A percentile compares a stretch with the other conserved stretches of the same genome.
phyloP scores from a whole-genome alignment of 164 flowering plant genomes.

The Paratinospora sagittata region DNA sequence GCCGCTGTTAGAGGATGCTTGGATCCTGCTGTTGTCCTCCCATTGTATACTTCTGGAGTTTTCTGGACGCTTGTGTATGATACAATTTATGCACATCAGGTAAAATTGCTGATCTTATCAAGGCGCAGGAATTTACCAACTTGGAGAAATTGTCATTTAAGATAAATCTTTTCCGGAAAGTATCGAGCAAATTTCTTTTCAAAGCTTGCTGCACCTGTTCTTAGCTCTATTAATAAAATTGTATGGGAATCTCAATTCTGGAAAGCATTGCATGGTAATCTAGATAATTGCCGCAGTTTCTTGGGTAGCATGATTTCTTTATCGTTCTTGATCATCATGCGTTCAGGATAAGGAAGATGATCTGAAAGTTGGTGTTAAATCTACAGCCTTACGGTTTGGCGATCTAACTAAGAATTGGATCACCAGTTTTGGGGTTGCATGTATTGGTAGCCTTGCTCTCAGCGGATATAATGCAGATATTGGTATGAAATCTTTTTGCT shows the following conservation, averaged over 20 bases:
- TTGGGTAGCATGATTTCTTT: not conserved
- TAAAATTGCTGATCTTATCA: slow-evolving; percentile 16
- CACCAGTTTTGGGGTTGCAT: slow-evolving; percentile 65
- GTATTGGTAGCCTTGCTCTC: slow-evolving; percentile 64
- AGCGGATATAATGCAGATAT: slow-evolving; percentile 77
- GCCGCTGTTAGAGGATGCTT: slow-evolving; percentile 81
- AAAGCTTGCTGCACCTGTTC: not conserved
- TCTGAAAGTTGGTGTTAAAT: slow-evolving; percentile 91
- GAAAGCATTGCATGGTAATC: not conserved
- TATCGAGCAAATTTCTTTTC: not conserved
- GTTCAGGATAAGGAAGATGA: slow-evolving; percentile 96
- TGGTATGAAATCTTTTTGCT: slow-evolving; percentile 35
- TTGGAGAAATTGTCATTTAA: not conserved
- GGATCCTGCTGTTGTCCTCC: slow-evolving; percentile 71
- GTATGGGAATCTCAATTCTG: no score
- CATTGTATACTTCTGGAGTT: slow-evolving; percentile 79
- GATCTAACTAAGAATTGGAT: slow-evolving; percentile 75
- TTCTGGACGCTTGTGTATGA: slow-evolving; percentile 99
- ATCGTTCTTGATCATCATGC: slow-evolving; percentile 1
- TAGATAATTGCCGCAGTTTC: not conserved
- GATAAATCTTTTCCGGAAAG: not conserved
- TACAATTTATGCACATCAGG: slow-evolving; percentile 99
- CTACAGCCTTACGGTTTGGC: slow-evolving; percentile 94
- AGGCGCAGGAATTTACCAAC: not conserved
- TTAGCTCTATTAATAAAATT: no score